phyloP scores from a whole-genome alignment of 257 asterid genomes.

The Solanum raphanifolium region DNA sequence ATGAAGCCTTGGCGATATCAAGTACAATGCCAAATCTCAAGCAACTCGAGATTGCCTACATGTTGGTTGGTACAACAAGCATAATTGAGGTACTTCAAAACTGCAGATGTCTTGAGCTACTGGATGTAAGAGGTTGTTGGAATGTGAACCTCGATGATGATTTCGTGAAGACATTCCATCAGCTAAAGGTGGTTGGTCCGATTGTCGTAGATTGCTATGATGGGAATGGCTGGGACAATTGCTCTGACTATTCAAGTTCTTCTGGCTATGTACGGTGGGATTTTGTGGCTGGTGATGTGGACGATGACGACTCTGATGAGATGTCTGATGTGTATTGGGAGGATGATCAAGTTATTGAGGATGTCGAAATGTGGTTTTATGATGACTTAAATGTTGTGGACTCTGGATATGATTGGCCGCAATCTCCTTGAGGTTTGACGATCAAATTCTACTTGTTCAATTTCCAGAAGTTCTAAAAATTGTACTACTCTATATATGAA shows the following conservation, averaged over 20 bases:
- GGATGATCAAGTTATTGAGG: constrained; percentile 41
- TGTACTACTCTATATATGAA: neutral
- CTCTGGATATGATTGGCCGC: constrained; percentile 76
- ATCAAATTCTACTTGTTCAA: neutral
- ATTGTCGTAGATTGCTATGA: constrained; percentile 42
- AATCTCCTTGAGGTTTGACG: constrained; percentile 39
- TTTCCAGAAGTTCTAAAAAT: neutral
- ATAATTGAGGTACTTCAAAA: constrained; percentile 39
- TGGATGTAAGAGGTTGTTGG: constrained; percentile 85
- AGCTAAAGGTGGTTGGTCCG: constrained; percentile 60
- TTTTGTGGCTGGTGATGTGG: constrained; percentile 42
- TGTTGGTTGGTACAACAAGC: constrained; percentile 48
- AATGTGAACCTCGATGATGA: constrained; percentile 49
- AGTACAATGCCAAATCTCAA: constrained; percentile 61
- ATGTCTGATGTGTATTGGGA: constrained; percentile 40
- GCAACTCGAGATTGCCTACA: constrained; percentile 77
- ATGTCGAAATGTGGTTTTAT: constrained; percentile 66
- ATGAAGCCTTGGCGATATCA: constrained; percentile 75
- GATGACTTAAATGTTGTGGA: constrained; percentile 45
- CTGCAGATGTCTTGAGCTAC: constrained; percentile 51
- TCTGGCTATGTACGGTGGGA: constrained; percentile 69
- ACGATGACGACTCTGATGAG: constrained; percentile 29
- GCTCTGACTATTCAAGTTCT: constrained; percentile 55
- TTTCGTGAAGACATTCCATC: constrained; percentile 32
- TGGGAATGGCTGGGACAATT: constrained; percentile 45